phyloP scores from a whole-genome alignment of 2,329 filamentous ascomycete species.

The Trichophyton simii region DNA sequence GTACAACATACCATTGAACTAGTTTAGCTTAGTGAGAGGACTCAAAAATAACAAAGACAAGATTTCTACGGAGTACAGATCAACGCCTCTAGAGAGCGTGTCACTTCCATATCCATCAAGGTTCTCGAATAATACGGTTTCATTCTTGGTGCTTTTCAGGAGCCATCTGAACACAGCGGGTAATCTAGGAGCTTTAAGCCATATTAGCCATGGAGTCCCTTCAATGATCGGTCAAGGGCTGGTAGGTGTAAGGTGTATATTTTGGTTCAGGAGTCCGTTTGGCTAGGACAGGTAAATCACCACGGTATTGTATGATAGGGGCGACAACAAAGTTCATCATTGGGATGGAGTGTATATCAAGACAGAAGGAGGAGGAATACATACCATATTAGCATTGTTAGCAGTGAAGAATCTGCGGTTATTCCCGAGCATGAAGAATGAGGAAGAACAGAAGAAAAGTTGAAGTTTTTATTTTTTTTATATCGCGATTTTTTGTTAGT shows the following conservation, averaged over 20 bases:
- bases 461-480: not conserved
- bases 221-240: not conserved
- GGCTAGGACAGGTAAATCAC: slow-evolving; percentile 51
- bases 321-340: slow-evolving; percentile 52
- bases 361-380: not conserved
- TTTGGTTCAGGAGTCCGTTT: slow-evolving; percentile 39
- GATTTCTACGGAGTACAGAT: slow-evolving; percentile 15
- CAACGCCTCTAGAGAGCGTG: too few relatives aligned
- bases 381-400: not conserved
- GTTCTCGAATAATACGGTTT: not conserved
- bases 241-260: not conserved
- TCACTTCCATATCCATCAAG: too few relatives aligned
- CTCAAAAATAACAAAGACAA: slow-evolving; percentile 5
- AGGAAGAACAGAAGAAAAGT: not conserved
- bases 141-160: not conserved
- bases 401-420: not conserved
- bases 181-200: not conserved
- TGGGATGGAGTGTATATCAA: not conserved
- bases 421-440: not conserved
- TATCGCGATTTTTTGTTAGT: not conserved
- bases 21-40: not conserved
- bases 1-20: not conserved
- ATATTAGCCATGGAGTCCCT: not conserved
- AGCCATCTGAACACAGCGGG: not conserved
- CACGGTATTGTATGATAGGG: slow-evolving; percentile 47